A percentile compares a stretch with the other conserved stretches of the same genome.
Evolutionary conservation across 108 stramenopile species (phyloP).

Genomic region (Skeletonema potamos): DNA sequence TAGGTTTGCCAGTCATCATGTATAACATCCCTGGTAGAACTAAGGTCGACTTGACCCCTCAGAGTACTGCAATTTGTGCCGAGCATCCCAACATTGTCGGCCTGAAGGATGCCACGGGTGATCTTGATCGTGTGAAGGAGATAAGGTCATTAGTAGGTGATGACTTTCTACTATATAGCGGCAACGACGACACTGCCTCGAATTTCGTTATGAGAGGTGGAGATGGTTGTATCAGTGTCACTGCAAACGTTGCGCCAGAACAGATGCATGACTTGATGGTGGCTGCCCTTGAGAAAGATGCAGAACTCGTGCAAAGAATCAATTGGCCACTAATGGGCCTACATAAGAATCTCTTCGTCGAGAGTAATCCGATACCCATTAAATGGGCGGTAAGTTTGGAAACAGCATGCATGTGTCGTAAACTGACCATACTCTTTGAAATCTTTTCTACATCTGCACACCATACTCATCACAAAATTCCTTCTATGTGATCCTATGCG

Average conservation of each 20-base stretch:
- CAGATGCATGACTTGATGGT: constrained; percentile 66
- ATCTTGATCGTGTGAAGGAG: constrained; percentile 66
- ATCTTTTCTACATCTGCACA: too few relatives aligned
- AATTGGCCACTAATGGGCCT: constrained; percentile 62
- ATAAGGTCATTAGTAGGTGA: constrained; percentile 42
- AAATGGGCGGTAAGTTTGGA: too few relatives aligned
- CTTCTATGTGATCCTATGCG: too few relatives aligned
- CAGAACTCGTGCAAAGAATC: constrained; percentile 47
- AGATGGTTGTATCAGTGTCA: constrained; percentile 92
- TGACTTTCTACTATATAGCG: constrained; percentile 84
- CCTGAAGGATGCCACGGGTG: constrained; percentile 90
- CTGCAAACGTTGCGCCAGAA: constrained; percentile 80
- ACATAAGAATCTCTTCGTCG: constrained; percentile 76
- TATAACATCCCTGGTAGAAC: constrained; percentile 93
- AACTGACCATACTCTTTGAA: constrained; percentile 87
- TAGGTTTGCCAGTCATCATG: constrained; percentile 85
- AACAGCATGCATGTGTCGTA: too few relatives aligned
- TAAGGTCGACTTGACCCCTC: constrained; percentile 63
- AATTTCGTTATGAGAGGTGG: constrained; percentile 87
- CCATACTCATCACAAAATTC: too few relatives aligned
- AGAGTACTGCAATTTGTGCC: constrained; percentile 57
- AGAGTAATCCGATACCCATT: constrained; percentile 86
- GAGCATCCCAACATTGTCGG: constrained; percentile 78
- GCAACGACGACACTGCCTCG: constrained; percentile 81
- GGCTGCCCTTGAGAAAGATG: constrained; percentile 61